Conservation (phyloP, 495 filamentous ascomycete genomes). For the Penicilliopsis zonata region DNA sequence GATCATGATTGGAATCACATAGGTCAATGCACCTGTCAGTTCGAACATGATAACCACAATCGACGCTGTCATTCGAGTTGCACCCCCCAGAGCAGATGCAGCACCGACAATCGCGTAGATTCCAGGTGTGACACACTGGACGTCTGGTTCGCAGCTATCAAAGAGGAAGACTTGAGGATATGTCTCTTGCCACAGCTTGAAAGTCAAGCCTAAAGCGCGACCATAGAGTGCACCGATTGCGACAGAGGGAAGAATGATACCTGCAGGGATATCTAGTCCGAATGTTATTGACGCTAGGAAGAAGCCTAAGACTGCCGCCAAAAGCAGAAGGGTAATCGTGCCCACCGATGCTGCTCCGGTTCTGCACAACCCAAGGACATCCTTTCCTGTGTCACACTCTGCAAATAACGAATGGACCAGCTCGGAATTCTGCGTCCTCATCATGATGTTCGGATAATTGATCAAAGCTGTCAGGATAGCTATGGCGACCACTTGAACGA, state of each 20-base stretch:
- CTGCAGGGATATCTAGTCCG: constrained; percentile 91
- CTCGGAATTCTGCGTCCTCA: constrained; percentile 84
- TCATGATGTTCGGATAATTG: constrained; percentile 91
- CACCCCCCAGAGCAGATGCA: constrained; percentile 87
- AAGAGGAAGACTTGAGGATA: constrained; percentile 72
- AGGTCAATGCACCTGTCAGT: constrained; percentile 88
- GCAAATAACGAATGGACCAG: constrained; percentile 87
- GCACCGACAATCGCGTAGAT: constrained; percentile 96
- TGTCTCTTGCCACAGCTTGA: constrained; percentile 78
- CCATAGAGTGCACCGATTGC: constrained; percentile 88
- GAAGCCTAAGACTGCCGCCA: constrained; percentile 73
- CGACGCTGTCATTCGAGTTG: constrained; percentile 93
- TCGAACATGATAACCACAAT: constrained; percentile 99
- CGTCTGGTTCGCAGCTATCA: constrained; percentile 69
- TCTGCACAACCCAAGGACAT: constrained; percentile 80
- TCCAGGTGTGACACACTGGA: constrained; percentile 85
- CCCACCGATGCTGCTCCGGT: constrained; percentile 57
- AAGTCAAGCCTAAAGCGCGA: constrained; percentile 77
- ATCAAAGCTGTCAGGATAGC: constrained; percentile 73
- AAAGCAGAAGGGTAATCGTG: constrained; percentile 65
- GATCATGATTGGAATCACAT: constrained; percentile 98
- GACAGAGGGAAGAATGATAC: constrained; percentile 95
- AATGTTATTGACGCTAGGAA: constrained; percentile 83
- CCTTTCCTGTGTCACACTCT: constrained; percentile 73
- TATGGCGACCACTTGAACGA: constrained; percentile 64